Conservation (phyloP, 768 basidiomycete genomes). For the Russula griseocarnosa region DNA sequence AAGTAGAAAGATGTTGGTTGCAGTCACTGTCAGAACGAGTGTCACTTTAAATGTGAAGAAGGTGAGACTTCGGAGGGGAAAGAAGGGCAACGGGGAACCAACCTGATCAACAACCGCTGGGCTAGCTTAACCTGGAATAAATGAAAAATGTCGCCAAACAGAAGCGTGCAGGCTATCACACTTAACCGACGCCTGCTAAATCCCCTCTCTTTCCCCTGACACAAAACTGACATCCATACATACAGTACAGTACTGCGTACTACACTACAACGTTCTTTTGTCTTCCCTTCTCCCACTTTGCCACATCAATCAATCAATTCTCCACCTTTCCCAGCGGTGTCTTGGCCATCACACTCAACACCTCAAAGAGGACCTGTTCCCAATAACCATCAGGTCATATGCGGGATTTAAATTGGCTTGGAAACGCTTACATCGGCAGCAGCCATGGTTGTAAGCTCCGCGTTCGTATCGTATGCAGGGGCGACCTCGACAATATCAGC, state of each 20-base stretch:
- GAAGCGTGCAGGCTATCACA: not conserved
- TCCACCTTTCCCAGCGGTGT: slow-evolving; percentile 60
- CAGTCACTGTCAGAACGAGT: not conserved
- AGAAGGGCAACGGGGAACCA: not conserved
- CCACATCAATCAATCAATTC: slow-evolving; percentile 3
- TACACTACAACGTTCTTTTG: not conserved
- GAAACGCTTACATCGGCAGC: slow-evolving; percentile 50
- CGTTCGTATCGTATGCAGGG: slow-evolving; percentile 72
- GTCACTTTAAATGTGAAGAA: not conserved
- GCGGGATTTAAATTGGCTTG: not conserved
- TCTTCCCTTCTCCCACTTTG: not conserved
- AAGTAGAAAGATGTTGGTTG: too few relatives aligned
- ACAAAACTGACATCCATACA: not conserved
- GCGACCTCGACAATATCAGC: slow-evolving; percentile 85
- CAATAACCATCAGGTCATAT: not conserved
- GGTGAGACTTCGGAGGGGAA: not conserved
- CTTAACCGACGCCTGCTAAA: not conserved
- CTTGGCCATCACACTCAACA: slow-evolving; percentile 75
- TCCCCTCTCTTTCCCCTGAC: not conserved
- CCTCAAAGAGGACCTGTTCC: slow-evolving; percentile 64
- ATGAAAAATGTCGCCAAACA: not conserved
- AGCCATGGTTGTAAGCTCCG: slow-evolving; percentile 59
- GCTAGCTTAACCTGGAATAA: not conserved
- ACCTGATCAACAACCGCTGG: not conserved
- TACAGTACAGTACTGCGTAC: not conserved